Percentiles rank a stretch among this genome's conserved stretches.
Conservation (phyloP, 805 yeast genomes). For the Nakazawaea ishiwadae region DNA sequence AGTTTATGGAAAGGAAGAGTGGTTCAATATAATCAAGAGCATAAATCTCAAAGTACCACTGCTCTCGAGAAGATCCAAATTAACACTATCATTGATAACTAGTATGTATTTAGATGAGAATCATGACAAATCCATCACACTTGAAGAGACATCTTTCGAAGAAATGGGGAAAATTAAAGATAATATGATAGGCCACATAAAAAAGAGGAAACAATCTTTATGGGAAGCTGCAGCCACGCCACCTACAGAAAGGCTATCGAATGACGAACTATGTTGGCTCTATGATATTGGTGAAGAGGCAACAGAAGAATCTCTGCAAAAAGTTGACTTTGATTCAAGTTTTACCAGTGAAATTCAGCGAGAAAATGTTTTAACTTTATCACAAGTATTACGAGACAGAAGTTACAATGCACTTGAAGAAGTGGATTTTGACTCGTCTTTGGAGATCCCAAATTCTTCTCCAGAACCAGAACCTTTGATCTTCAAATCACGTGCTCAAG, state of each 20-base stretch:
- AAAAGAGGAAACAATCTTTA: conserved; percentile 9
- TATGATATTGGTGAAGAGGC: conserved; percentile 10
- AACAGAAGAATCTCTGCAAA: no score
- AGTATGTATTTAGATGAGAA: conserved; percentile 15
- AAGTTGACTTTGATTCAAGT: no score
- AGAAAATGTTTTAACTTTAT: conserved; percentile 17
- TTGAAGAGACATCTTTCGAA: conserved; percentile 14
- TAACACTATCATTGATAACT: conserved; percentile 21
- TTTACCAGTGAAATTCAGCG: no score
- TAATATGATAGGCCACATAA: conserved; percentile 12
- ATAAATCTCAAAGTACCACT: conserved; percentile 21
- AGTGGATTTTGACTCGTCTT: not conserved
- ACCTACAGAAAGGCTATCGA: conserved; percentile 13
- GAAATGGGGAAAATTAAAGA: conserved; percentile 17
- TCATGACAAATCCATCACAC: not conserved
- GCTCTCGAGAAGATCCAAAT: conserved; percentile 20
- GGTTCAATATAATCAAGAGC: conserved; percentile 21
- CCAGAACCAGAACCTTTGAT: conserved; percentile 3
- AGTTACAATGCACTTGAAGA: not conserved
- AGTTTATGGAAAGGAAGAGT: conserved; percentile 24
- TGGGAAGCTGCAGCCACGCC: conserved; percentile 18
- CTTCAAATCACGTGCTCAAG: not conserved
- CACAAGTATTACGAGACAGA: conserved; percentile 17
- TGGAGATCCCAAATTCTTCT: conserved; percentile 6
- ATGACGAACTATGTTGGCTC: conserved; percentile 20